Evolutionary conservation across 495 filamentous ascomycete species (phyloP).

Genomic region (Penicillium coffeae): DNA sequence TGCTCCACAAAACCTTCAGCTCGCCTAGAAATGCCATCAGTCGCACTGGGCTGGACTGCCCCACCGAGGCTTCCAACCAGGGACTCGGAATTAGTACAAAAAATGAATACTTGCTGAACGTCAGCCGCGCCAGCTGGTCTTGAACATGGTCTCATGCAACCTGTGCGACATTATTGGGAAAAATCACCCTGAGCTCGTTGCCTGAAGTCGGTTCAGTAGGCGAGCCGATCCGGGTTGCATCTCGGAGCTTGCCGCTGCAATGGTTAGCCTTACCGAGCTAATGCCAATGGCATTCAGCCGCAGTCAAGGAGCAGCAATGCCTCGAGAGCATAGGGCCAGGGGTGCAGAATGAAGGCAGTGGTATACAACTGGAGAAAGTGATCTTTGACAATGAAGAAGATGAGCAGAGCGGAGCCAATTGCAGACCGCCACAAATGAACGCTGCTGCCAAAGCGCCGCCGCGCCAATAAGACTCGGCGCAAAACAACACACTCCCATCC

Average conservation of each 20-base stretch:
- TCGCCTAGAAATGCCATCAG: background rate
- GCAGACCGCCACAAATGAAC: background rate
- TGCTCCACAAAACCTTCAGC: background rate
- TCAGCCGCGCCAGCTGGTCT: background rate
- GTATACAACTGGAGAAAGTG: no score
- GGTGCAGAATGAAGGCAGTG: no score
- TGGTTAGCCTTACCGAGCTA: slow-evolving; percentile 1
- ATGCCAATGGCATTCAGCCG: background rate
- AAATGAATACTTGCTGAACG: no score
- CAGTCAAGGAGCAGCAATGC: no score
- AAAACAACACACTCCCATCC: background rate
- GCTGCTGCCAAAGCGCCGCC: background rate
- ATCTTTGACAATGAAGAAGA: no score
- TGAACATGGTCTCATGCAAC: background rate
- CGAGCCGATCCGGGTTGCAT: background rate
- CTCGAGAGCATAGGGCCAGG: no score
- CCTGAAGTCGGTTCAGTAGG: background rate
- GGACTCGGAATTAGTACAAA: no score
- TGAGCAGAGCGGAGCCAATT: background rate
- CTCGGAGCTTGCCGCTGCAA: background rate
- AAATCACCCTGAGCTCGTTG: background rate
- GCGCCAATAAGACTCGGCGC: background rate
- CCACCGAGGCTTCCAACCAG: no score
- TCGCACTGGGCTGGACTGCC: background rate
- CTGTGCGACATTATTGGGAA: background rate